Percentiles rank a stretch among this genome's conserved stretches.
These are phyloP conservation scores for Scytalidium lignicola DNA, from an alignment of 2,329 filamentous ascomycete species.

Conservation along the genomic window DNA sequence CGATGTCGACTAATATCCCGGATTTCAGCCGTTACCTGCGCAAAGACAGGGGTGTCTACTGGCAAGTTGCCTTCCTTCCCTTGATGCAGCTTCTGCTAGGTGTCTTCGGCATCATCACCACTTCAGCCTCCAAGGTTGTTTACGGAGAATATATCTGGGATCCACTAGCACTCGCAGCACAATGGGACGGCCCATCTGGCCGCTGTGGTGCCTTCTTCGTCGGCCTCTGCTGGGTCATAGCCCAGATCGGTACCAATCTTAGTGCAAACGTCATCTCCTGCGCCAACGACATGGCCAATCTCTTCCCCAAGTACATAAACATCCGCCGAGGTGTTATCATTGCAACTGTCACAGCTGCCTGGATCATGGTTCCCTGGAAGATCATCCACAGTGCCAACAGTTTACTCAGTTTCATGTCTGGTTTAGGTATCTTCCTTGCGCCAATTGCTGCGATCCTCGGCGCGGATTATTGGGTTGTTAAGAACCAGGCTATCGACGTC, in stretches of 20 bases:
- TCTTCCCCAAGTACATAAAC: conserved; percentile 47
- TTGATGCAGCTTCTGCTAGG: conserved; percentile 21
- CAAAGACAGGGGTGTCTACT: conserved; percentile 18
- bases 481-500: conserved; percentile 28
- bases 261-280: conserved; percentile 33
- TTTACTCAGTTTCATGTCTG: conserved; percentile 28
- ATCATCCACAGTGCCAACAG: conserved; percentile 32
- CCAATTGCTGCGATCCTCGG: conserved; percentile 33
- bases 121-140: conserved; percentile 24
- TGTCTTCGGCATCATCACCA: conserved; percentile 26
- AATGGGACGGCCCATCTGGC: conserved; percentile 21
- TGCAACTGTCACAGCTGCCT: conserved; percentile 35
- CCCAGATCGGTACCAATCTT: conserved; percentile 34
- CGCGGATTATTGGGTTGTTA: conserved; percentile 29
- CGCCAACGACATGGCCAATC: conserved; percentile 34
- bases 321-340: conserved; percentile 40
- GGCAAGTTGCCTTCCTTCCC: conserved; percentile 23
- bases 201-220: conserved; percentile 28
- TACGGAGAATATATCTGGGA: conserved; percentile 29
- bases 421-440: conserved; percentile 31
- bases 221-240: conserved; percentile 24
- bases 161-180: conserved; percentile 18
- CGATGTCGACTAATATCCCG: conserved; percentile 21
- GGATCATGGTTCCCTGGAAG: conserved; percentile 42
- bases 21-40: conserved; percentile 27